A percentile compares a stretch with the other conserved stretches of the same genome.
These are phyloP conservation scores for Skeletonema costatum DNA, from an alignment of 108 stramenopile genomes.

Conservation along the genomic window DNA sequence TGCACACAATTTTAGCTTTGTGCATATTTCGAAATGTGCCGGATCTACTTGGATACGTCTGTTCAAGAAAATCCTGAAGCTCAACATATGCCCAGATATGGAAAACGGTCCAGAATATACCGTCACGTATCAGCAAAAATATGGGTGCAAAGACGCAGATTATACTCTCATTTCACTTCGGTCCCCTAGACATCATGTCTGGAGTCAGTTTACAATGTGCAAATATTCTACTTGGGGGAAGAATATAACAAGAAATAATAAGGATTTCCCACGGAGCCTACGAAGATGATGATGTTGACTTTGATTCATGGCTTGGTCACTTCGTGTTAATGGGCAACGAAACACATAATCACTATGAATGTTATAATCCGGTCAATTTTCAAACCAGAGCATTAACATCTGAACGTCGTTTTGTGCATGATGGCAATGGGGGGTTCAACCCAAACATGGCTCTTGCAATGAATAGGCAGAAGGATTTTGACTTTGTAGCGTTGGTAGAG, in stretches of 20 bases:
- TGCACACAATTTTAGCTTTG: conserved; percentile 15
- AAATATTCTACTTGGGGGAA: conserved; percentile 16
- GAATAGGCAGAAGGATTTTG: conserved; percentile 3
- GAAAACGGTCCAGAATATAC: conserved; percentile 13
- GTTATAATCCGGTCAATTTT: conserved; percentile 23
- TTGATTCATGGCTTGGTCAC: conserved; percentile 16
- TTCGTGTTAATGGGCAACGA: not conserved
- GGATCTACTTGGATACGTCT: conserved; percentile 21
- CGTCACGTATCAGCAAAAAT: conserved; percentile 4
- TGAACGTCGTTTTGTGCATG: not conserved
- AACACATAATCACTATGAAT: conserved; percentile 5
- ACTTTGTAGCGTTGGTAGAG: conserved; percentile 23
- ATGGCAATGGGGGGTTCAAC: not conserved
- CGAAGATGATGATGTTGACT: conserved; percentile 8
- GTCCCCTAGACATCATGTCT: conserved; percentile 21
- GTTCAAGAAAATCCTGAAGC: not conserved
- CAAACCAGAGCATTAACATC: conserved; percentile 14
- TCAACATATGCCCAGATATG: conserved; percentile 4
- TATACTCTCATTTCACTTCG: conserved; percentile 10
- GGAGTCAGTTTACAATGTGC: conserved; percentile 15
- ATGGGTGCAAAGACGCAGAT: not conserved
- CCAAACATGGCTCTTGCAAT: conserved; percentile 9
- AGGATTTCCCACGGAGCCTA: conserved; percentile 7
- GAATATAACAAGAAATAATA: not conserved
- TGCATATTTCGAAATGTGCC: conserved; percentile 17